Percentiles rank a stretch among this genome's conserved stretches.
Evolutionary conservation across 495 filamentous ascomycete genomes (phyloP).

Genomic region (Penicillium herquei): DNA sequence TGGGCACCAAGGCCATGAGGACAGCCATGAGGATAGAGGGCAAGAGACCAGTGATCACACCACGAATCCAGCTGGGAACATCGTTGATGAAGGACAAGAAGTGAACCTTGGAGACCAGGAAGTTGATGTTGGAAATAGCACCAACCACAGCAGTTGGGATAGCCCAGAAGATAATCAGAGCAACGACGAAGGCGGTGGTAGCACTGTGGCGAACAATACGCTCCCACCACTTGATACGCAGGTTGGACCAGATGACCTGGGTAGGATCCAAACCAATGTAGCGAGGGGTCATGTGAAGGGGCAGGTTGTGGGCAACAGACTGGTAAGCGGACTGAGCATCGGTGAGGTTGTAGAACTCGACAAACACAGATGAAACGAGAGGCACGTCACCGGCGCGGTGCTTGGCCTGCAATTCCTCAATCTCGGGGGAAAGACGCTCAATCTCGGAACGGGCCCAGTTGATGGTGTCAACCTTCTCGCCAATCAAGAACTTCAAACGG

Average conservation of each 20-base stretch:
- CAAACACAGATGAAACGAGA: slow-evolving; percentile 61
- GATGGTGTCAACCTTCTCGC: slow-evolving; percentile 82
- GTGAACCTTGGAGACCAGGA: slow-evolving; percentile 56
- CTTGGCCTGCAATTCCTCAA: slow-evolving; percentile 70
- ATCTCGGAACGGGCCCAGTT: slow-evolving; percentile 87
- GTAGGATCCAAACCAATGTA: slow-evolving; percentile 81
- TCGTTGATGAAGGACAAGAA: slow-evolving; percentile 73
- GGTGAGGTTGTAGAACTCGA: slow-evolving; percentile 79
- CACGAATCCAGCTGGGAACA: slow-evolving; percentile 69
- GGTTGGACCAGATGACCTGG: slow-evolving; percentile 87
- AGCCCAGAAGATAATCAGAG: slow-evolving; percentile 87
- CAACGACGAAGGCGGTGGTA: slow-evolving; percentile 68
- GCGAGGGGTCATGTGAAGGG: slow-evolving; percentile 88
- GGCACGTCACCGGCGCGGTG: slow-evolving; percentile 70
- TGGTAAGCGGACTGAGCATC: slow-evolving; percentile 87
- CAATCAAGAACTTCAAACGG: slow-evolving; percentile 72
- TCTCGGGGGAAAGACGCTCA: slow-evolving; percentile 73
- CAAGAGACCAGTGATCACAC: slow-evolving; percentile 81
- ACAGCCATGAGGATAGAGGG: slow-evolving; percentile 77
- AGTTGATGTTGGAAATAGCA: slow-evolving; percentile 79
- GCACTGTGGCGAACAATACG: slow-evolving; percentile 67
- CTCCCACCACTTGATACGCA: slow-evolving; percentile 88
- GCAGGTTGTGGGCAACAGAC: slow-evolving; percentile 78
- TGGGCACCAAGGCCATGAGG: slow-evolving; percentile 86
- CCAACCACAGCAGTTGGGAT: slow-evolving; percentile 88